These are phyloP conservation scores for Cryptococcus amylolentus DNA, from an alignment of 1,284 basidiomycete species.

Conservation along the genomic window DNA sequence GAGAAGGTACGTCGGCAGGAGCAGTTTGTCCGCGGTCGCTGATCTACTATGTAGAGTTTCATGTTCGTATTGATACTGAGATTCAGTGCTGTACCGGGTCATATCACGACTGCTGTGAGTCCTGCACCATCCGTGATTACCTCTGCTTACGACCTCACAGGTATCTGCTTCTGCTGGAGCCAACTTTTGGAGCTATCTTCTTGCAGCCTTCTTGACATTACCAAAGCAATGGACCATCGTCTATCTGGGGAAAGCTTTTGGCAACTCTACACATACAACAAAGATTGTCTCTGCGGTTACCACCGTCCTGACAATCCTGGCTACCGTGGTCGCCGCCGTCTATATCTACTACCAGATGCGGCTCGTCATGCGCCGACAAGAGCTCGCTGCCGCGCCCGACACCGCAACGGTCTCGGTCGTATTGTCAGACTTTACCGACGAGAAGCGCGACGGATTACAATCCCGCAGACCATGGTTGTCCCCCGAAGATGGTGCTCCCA, in stretches of 20 bases:
- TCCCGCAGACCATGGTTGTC: constrained; percentile 15
- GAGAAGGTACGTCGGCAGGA: constrained; percentile 29
- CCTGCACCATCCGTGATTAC: background rate
- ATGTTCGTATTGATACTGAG: constrained; percentile 44
- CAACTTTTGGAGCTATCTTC: constrained; percentile 40
- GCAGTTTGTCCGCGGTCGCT: too few species aligned
- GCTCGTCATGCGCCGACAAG: constrained; percentile 32
- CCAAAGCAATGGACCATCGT: constrained; percentile 47
- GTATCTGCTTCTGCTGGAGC: constrained; percentile 43
- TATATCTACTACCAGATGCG: constrained; percentile 49
- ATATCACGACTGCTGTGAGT: constrained; percentile 41
- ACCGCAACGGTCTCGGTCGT: constrained; percentile 3
- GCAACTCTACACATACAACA: constrained; percentile 28
- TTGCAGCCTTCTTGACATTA: constrained; percentile 42
- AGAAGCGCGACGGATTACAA: constrained; percentile 9
- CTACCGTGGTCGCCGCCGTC: constrained; percentile 41
- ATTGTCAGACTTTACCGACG: constrained; percentile 19
- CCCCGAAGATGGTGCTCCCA: constrained; percentile 1
- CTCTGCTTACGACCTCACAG: background rate
- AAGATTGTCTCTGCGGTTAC: constrained; percentile 36
- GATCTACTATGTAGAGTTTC: constrained; percentile 28
- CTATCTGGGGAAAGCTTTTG: constrained; percentile 44
- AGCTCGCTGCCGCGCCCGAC: constrained; percentile 1
- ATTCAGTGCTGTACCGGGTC: constrained; percentile 45
- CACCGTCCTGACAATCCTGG: constrained; percentile 35